phyloP scores from a whole-genome alignment of 2,329 filamentous ascomycete genomes.

The Trichoderma asperellum region DNA sequence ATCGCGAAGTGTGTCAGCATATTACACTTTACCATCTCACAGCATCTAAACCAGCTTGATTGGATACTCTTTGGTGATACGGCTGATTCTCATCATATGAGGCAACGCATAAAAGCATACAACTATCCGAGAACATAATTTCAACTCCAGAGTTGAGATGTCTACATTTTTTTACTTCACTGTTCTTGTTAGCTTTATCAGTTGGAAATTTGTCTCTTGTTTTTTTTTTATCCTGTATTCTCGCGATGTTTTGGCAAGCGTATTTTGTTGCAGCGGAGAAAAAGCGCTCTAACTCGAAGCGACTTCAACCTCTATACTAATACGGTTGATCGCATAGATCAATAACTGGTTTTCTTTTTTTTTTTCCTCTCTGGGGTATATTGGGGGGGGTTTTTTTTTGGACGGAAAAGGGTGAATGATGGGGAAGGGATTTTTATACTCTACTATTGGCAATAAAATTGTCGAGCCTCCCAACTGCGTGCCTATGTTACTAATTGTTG shows the following conservation, averaged over 20 bases:
- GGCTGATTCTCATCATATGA: not conserved
- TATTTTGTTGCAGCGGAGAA: conserved; percentile 32
- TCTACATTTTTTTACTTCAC: not conserved
- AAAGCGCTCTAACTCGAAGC: conserved; percentile 31
- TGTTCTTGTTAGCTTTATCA: not conserved
- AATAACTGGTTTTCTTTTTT: conserved; percentile 16
- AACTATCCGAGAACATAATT: not conserved
- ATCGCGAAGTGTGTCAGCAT: not conserved
- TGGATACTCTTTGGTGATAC: not conserved
- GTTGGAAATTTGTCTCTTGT: conserved; percentile 10
- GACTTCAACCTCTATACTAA: conserved; percentile 40
- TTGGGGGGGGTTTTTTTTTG: not conserved
- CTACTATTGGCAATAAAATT: conserved; percentile 32
- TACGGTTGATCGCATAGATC: conserved; percentile 37
- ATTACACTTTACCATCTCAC: not conserved
- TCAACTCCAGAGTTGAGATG: not conserved
- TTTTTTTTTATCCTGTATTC: conserved; percentile 9
- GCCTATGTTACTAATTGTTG: not conserved
- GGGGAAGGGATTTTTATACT: conserved; percentile 6
- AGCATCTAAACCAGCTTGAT: not conserved
- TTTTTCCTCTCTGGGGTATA: conserved; percentile 18
- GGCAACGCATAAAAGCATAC: conserved; percentile 9
- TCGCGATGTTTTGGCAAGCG: conserved; percentile 32
- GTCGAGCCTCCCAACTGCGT: conserved; percentile 31
- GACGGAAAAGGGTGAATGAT: conserved; percentile 17